Base-by-base conservation (phyloP, 1,139 yeast genomes). In the Candida sp. region DNA sequence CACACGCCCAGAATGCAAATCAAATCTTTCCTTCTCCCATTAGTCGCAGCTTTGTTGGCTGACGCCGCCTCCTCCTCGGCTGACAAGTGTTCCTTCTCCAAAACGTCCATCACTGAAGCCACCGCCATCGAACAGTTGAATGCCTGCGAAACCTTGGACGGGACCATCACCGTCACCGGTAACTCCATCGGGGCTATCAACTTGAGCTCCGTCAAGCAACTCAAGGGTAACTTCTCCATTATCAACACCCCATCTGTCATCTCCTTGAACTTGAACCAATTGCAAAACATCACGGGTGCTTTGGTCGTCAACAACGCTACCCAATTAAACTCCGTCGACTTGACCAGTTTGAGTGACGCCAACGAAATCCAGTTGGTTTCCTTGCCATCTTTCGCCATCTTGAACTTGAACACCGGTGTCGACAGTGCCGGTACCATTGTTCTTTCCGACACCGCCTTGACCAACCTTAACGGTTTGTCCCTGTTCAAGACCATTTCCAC, bases 401-500 rank as follows among this genome's bases (percentile, higher is more conserved):
- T 76, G 50, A 75, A 72, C 61, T 60, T 77, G 57, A 73, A 74
- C 61, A 58, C 63, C 32, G 80, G 78, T 48, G 61, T 77, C 54
- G 60, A 72, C 41, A 65, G 63, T 49, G 78, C 75, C 45, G 60
- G 64, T 47, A 60, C 63, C 51, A 66, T 77, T 52, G 68, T 69
- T 48, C 62, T 77, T 50, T 72, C 78, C 48, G 81, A 77, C 62
- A 77, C 82, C 47, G 81, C 81, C 28, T 68, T 77, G 54, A 62
- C 69, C 54, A 60, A 72, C 46, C 66, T 77, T 58, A 67, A 68
- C 54, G 75, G 75, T 42, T 71, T 77, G 54, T 61, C 71, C 58
- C 59, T 70, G 59, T 65, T 72, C 61, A 60, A 62, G 53, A 59
- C 70, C 47, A 67, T 76, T 51, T 72, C 68, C 42, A 62, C 66